These are phyloP conservation scores for Pholiota molesta DNA, from an alignment of 768 basidiomycete species.

Conservation along the genomic window DNA sequence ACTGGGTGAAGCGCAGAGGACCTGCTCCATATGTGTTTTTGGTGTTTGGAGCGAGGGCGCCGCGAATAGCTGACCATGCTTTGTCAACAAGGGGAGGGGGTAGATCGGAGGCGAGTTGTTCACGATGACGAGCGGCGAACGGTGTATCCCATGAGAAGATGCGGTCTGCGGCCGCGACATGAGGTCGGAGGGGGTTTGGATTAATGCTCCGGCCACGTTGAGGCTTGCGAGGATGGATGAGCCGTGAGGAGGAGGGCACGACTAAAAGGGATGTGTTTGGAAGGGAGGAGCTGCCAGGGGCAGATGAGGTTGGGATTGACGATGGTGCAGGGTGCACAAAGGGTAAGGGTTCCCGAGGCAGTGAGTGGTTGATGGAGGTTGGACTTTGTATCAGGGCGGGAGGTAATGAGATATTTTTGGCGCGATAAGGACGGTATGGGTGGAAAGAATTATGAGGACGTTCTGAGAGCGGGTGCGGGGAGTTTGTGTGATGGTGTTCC, in stretches of 20 bases:
- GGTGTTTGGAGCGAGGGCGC: not conserved
- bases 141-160: slow-evolving; percentile 12
- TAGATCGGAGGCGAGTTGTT: not conserved
- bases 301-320: not conserved
- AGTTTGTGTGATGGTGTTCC: not conserved
- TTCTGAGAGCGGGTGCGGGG: too few species aligned
- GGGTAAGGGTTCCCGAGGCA: too few species aligned
- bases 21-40: not conserved
- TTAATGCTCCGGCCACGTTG: slow-evolving; percentile 13
- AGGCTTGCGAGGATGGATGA: slow-evolving; percentile 1
- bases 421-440: too few species aligned
- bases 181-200: slow-evolving; percentile 7
- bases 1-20: too few species aligned
- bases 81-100: not conserved
- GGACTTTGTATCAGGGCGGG: too few species aligned
- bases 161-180: slow-evolving; percentile 13
- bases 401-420: too few species aligned
- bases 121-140: slow-evolving; percentile 6
- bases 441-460: not conserved
- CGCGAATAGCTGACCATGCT: not conserved
- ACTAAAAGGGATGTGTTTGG: not conserved
- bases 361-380: too few species aligned
- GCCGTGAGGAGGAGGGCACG: not conserved
- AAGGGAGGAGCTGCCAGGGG: not conserved
- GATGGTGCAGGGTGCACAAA: too few species aligned